Evolutionary conservation across 305 asterid genomes (phyloP).

Genomic region (Solanum hybrid): DNA sequence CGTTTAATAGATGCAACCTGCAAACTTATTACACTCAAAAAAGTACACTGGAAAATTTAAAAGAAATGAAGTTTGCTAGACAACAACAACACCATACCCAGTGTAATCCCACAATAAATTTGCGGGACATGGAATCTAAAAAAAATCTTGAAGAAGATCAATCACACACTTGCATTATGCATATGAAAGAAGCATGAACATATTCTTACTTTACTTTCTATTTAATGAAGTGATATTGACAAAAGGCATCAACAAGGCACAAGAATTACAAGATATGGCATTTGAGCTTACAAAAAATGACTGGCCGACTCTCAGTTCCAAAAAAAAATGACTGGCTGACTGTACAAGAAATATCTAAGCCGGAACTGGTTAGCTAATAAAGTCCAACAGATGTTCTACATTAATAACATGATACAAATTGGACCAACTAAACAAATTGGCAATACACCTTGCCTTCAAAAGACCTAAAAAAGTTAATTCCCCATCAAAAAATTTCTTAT

Average conservation of each 20-base stretch:
- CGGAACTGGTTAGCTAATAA: not conserved
- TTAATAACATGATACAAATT: not conserved
- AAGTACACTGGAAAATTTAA: not conserved
- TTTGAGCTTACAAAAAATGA: not conserved
- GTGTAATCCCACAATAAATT: not conserved
- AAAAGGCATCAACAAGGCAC: not conserved
- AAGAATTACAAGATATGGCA: not conserved
- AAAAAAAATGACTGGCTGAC: not conserved
- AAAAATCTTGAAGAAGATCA: not conserved
- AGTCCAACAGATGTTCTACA: not conserved
- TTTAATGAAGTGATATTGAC: not conserved
- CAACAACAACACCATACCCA: not conserved
- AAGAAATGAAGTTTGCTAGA: not conserved
- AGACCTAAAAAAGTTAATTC: not conserved
- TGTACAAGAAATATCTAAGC: not conserved
- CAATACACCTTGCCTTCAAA: not conserved
- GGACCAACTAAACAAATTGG: not conserved
- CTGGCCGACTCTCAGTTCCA: not conserved
- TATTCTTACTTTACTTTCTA: not conserved
- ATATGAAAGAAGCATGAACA: not conserved
- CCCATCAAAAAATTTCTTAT: not conserved
- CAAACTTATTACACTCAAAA: not conserved
- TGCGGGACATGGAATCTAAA: not conserved
- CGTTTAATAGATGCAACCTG: constrained; percentile 41
- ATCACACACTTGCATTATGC: not conserved